Evolutionary conservation across 225 moss, liverwort and hornwort species (phyloP).

Genomic region (Anthoceros angustus): DNA sequence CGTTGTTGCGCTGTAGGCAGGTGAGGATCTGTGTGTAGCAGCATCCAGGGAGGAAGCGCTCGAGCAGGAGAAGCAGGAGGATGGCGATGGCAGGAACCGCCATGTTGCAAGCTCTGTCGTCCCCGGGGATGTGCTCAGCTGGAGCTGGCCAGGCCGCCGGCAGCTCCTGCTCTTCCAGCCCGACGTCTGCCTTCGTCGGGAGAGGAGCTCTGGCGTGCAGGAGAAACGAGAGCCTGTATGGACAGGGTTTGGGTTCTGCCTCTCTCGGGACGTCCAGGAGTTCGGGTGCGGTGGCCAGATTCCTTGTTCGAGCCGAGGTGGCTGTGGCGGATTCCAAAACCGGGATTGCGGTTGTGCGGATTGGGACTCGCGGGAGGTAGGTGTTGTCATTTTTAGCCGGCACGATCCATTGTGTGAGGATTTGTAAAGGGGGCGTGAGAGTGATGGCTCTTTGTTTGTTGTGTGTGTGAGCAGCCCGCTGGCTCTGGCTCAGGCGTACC

Average conservation of each 20-base stretch:
- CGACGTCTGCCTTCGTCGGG: not conserved
- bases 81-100: not conserved
- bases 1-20: too few relatives aligned
- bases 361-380: slow-evolving; percentile 45
- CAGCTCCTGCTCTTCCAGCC: not conserved
- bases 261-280: not conserved
- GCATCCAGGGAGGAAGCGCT: too few relatives aligned
- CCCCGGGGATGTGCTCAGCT: too few relatives aligned
- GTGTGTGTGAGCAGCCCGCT: slow-evolving; percentile 38
- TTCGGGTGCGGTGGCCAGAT: not conserved
- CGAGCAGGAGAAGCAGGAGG: not conserved
- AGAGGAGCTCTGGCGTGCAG: not conserved
- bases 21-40: too few relatives aligned
- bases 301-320: not conserved
- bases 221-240: not conserved
- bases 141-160: not conserved
- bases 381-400: slow-evolving; percentile 3
- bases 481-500: slow-evolving; percentile 91
- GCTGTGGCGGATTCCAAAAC: slow-evolving; percentile 17
- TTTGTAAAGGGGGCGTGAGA: too few relatives aligned
- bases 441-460: too few relatives aligned
- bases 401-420: not conserved
- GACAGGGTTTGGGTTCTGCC: not conserved
- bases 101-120: not conserved
- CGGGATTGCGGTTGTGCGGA: slow-evolving; percentile 32